Conservation (phyloP, 768 basidiomycete species). For the Rhodotorula babjevae region DNA sequence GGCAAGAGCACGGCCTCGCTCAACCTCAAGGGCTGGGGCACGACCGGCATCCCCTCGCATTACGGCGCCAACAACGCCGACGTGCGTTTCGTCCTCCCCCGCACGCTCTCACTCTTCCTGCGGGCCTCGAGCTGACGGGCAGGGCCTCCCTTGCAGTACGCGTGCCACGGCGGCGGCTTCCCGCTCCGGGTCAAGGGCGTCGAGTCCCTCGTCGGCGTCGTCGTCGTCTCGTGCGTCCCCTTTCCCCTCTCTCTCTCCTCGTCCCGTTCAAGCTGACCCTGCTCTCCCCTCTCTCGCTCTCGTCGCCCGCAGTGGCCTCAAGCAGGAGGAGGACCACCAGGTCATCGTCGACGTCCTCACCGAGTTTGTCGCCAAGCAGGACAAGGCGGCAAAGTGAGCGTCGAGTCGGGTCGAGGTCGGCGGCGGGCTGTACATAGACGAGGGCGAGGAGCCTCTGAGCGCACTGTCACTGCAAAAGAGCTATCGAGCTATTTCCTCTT, state of each 20-base stretch:
- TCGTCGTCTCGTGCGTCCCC: slow-evolving; percentile 16
- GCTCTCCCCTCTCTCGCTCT: too few species aligned
- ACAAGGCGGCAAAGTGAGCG: neutral
- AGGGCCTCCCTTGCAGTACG: slow-evolving; percentile 6
- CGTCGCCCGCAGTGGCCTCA: slow-evolving; percentile 26
- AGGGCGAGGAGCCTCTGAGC: too few species aligned
- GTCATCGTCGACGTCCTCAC: slow-evolving; percentile 23
- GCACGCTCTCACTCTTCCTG: neutral
- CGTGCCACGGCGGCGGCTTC: slow-evolving; percentile 29
- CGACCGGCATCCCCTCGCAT: neutral
- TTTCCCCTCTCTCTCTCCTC: neutral
- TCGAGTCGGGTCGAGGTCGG: neutral
- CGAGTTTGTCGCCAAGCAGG: slow-evolving; percentile 14
- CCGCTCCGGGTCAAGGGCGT: slow-evolving; percentile 30
- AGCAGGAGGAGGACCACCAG: slow-evolving; percentile 33
- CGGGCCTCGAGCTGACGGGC: neutral
- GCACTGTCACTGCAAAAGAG: too few species aligned
- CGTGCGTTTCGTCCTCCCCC: neutral
- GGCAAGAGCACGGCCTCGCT: slow-evolving; percentile 21
- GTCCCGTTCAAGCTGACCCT: neutral
- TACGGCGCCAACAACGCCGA: neutral
- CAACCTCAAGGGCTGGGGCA: slow-evolving; percentile 10
- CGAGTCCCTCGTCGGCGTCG: slow-evolving; percentile 23
- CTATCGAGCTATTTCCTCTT: too few species aligned
- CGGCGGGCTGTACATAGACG: neutral